Evolutionary conservation across 768 basidiomycete species (phyloP), one percentile per base, ranked within the genome.

Genomic region (Daedaleopsis sinensis): DNA sequence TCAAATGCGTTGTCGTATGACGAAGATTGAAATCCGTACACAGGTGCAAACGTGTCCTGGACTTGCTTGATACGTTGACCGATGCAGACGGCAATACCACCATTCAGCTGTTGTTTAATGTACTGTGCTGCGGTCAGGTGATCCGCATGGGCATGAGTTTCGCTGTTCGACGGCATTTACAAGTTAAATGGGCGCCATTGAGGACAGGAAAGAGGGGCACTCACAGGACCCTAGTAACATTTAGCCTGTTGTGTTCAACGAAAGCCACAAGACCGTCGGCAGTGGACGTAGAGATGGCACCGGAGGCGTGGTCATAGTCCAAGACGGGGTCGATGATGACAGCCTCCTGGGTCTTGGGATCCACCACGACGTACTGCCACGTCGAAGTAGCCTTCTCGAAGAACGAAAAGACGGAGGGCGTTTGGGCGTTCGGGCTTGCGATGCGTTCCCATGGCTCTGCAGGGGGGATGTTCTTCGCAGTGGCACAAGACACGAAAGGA

Each of bases 281-380:
- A 9, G 76, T 71, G 11, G 63, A 44, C 4, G 76, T 77, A 12
- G 71, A 70, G 44, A 74, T 64, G 0, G 64, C 61, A 10, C 74
- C 74, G 0, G 72, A 73, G 11, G 70, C 64, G 7, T 69, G 68
- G 15, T 78, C 70, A 51, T 76, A 78, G 57, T 77, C 74, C 13
- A 77, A 68, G 5, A 77, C 76, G 15, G 74, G 66, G 55, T 77
- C 74, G 62, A 78, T 73, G 21, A 78, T 62, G 44, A 70, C 72
- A 3, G 72, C 82, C 32, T 84, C 79, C n/a, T 70, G 66, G 58
- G 84, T 85, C 42, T 74, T 73, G 5, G 84, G 83, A 67, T 86
- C 85, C 18, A 77, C 80, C 63, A 84, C 83, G 64, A 88, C 78
- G 58, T 83, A 83, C 70, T 86, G 85, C 63, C 84, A 72, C 44